phyloP scores from a whole-genome alignment of 352 stramenopile species.

The Aphanomyces invadans region DNA sequence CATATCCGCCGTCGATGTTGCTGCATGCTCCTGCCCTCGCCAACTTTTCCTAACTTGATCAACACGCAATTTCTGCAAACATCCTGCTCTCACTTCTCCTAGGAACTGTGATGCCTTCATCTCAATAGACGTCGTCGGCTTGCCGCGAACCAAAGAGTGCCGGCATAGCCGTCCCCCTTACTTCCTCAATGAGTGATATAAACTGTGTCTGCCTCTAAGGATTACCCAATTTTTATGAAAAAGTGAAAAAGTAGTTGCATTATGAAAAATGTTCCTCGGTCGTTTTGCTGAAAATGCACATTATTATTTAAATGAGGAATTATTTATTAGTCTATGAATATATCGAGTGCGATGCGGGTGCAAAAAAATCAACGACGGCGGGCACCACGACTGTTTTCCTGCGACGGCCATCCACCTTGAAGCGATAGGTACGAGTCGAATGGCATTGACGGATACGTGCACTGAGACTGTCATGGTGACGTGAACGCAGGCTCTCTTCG shows the following conservation, averaged over 20 bases:
- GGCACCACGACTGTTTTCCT: background rate
- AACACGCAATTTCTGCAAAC: background rate
- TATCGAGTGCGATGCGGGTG: background rate
- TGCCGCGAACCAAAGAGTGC: no score
- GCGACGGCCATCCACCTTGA: no score
- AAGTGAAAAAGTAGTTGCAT: no score
- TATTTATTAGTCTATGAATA: background rate
- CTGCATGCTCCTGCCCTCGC: conserved; percentile 47
- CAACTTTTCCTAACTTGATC: background rate
- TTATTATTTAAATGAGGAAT: background rate
- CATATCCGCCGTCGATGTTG: conserved; percentile 49
- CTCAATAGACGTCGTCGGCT: no score
- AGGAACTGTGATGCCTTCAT: no score
- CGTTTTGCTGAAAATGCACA: no score
- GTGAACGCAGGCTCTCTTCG: background rate
- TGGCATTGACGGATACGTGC: background rate
- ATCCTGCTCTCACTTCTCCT: no score
- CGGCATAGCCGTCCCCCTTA: no score
- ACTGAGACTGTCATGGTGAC: background rate
- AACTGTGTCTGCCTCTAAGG: no score
- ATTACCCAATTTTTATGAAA: no score
- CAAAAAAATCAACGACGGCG: background rate
- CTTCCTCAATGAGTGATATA: no score
- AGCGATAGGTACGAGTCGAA: background rate
- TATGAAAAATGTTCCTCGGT: no score